Evolutionary conservation across 768 basidiomycete species (phyloP).

Genomic region (Sporobolomyces roseus): DNA sequence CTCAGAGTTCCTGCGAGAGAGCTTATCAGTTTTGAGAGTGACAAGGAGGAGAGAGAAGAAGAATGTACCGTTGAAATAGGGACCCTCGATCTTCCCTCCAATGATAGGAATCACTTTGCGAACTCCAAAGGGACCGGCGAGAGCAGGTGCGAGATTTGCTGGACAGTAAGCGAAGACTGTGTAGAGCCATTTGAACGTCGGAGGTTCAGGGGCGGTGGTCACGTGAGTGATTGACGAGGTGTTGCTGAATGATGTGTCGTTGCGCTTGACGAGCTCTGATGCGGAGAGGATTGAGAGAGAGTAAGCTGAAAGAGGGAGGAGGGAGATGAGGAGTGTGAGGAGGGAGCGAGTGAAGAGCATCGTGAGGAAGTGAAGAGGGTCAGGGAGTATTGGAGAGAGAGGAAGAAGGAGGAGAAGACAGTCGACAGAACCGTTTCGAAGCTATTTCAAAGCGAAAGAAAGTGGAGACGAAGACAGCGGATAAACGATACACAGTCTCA

Average conservation of each 20-base stretch:
- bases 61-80: constrained; percentile 6
- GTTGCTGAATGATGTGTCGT: background rate
- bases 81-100: constrained; percentile 11
- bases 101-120: constrained; percentile 24
- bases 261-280: background rate
- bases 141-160: constrained; percentile 1
- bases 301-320: constrained; percentile 1
- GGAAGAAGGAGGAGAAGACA: background rate
- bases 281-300: constrained; percentile 12
- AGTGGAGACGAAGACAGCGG: constrained; percentile 7
- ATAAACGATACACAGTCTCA: background rate
- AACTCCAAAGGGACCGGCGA: constrained; percentile 7
- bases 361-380: background rate
- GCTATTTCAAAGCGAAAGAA: background rate
- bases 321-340: background rate
- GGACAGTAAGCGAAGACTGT: constrained; percentile 9
- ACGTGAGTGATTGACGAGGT: background rate
- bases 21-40: background rate
- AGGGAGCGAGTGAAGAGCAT: background rate
- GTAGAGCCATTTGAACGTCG: constrained; percentile 26
- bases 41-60: background rate
- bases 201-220: constrained; percentile 12
- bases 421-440: background rate
- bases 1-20: background rate
- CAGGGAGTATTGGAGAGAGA: no score